These are phyloP conservation scores for Ceratocystis huliohia DNA, from an alignment of 2,329 filamentous ascomycete species.

Conservation along the genomic window DNA sequence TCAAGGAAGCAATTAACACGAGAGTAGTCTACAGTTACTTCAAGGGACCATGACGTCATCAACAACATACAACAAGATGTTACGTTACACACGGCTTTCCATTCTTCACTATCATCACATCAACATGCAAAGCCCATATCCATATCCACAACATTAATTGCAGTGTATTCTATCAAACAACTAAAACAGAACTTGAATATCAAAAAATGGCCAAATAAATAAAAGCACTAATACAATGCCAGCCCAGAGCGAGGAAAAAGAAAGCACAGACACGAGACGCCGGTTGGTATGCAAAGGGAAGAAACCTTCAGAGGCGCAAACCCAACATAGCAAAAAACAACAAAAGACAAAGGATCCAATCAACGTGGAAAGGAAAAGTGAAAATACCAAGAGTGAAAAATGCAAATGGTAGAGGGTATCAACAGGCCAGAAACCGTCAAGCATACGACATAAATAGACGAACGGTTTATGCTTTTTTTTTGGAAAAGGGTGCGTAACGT, in stretches of 20 bases:
- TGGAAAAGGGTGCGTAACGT: neutral
- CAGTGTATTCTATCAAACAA: constrained; percentile 1
- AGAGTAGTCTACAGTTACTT: too few relatives aligned
- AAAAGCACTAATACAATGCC: neutral
- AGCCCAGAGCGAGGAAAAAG: neutral
- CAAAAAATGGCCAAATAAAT: neutral
- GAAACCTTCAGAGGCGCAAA: too few relatives aligned
- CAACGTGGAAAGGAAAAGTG: neutral
- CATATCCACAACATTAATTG: neutral
- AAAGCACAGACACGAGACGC: neutral
- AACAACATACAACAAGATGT: neutral
- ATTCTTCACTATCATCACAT: neutral
- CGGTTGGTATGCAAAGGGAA: too few relatives aligned
- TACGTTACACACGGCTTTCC: neutral
- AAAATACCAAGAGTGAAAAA: neutral
- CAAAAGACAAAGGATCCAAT: too few relatives aligned
- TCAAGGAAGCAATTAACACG: too few relatives aligned
- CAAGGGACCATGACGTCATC: too few relatives aligned
- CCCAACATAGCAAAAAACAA: too few relatives aligned
- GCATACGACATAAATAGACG: neutral
- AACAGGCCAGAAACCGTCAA: constrained; percentile 2
- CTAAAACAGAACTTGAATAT: neutral
- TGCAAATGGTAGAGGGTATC: constrained; percentile 12
- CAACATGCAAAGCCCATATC: neutral
- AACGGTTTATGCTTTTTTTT: neutral